Conservation (phyloP, 768 basidiomycete species). For the Agaricus blazei region DNA sequence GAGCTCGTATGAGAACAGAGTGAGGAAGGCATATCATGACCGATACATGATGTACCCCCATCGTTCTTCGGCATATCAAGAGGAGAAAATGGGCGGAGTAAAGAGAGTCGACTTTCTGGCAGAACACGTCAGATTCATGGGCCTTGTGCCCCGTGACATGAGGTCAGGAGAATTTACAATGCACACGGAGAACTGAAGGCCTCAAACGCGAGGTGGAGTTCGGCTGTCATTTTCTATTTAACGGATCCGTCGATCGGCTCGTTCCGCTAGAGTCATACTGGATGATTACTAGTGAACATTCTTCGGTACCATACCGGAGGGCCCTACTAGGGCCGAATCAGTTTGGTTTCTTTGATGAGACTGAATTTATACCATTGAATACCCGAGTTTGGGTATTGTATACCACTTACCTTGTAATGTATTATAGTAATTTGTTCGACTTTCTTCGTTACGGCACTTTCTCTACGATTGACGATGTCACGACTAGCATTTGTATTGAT, state of each 20-base stretch:
- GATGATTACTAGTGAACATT: neutral
- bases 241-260: neutral
- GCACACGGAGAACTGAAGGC: neutral
- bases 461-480: too few species aligned
- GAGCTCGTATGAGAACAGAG: neutral
- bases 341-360: neutral
- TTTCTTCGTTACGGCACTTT: too few species aligned
- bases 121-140: slow-evolving; percentile 6
- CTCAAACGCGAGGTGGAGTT: neutral
- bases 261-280: neutral
- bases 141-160: neutral
- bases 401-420: too few species aligned
- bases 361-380: neutral
- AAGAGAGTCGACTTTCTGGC: slow-evolving; percentile 5
- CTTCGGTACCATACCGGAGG: neutral
- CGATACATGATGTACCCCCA: neutral
- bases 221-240: neutral
- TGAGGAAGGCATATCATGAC: slow-evolving; percentile 3
- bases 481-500: too few species aligned
- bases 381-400: too few species aligned
- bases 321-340: neutral
- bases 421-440: too few species aligned
- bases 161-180: slow-evolving; percentile 4
- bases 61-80: neutral
- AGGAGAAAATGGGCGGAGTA: slow-evolving; percentile 7